These are phyloP conservation scores for Scheffersomyces stambukii DNA, from an alignment of 1,139 yeast genomes.

Conservation along the genomic window DNA sequence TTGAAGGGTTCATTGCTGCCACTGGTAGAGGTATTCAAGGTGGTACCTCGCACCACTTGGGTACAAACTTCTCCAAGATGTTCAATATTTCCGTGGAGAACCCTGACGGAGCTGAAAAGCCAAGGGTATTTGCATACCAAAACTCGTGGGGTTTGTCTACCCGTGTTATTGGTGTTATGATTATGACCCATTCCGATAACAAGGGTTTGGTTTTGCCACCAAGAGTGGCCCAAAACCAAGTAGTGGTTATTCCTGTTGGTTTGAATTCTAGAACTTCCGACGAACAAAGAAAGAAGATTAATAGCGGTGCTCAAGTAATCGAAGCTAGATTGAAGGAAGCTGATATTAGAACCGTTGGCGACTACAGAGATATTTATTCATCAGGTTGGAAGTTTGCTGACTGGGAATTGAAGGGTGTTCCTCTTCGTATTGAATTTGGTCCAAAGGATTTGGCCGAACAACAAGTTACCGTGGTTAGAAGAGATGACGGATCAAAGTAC, in stretches of 20 bases:
- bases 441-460: constrained; percentile 85
- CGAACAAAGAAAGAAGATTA: constrained; percentile 67
- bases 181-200: constrained; percentile 97
- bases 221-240: constrained; percentile 89
- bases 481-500: constrained; percentile 80
- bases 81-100: constrained; percentile 92
- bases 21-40: constrained; percentile 99
- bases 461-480: constrained; percentile 85
- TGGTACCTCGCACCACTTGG: constrained; percentile 96
- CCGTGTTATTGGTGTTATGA: constrained; percentile 98
- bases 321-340: constrained; percentile 53
- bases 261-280: constrained; percentile 80
- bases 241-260: constrained; percentile 92
- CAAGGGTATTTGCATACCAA: constrained; percentile 86
- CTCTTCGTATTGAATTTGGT: constrained; percentile 91
- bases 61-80: constrained; percentile 98
- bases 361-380: constrained; percentile 88
- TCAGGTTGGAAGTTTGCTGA: constrained; percentile 99
- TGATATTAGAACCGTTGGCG: constrained; percentile 75
- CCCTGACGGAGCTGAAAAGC: constrained; percentile 85
- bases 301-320: constrained; percentile 63
- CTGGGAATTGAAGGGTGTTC: constrained; percentile 95
- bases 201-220: constrained; percentile 98
- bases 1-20: constrained; percentile 95
- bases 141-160: constrained; percentile 99